phyloP scores from a whole-genome alignment of 73 alveolate species.

The Symbiodinium pilosum region DNA sequence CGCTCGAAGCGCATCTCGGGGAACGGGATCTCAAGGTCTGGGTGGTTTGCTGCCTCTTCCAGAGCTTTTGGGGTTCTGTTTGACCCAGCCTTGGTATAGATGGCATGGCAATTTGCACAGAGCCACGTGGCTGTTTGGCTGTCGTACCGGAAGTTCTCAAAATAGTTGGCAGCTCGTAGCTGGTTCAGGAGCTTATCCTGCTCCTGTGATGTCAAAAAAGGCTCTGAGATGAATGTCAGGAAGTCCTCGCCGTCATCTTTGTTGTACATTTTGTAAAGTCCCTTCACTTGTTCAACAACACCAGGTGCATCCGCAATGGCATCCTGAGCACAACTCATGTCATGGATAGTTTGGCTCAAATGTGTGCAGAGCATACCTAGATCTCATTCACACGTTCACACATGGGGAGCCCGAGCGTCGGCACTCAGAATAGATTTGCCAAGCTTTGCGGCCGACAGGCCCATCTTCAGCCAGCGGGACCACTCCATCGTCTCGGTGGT shows the following conservation, averaged over 20 bases:
- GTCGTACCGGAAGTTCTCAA: constrained; percentile 61
- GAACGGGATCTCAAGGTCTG: background rate
- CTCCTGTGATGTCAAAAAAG: constrained; percentile 70
- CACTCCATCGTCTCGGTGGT: constrained; percentile 92
- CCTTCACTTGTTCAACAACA: constrained; percentile 88
- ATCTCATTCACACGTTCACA: too few species aligned
- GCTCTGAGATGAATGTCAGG: constrained; percentile 91
- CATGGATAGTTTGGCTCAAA: too few species aligned
- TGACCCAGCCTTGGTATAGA: constrained; percentile 68
- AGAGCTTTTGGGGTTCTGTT: constrained; percentile 9
- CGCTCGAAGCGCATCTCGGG: background rate
- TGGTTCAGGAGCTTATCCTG: constrained; percentile 88
- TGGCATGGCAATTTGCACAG: constrained; percentile 55
- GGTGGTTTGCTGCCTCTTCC: constrained; percentile 19
- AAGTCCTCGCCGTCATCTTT: constrained; percentile 80
- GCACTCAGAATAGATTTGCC: constrained; percentile 63
- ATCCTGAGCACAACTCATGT: constrained; percentile 6
- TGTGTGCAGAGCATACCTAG: too few species aligned
- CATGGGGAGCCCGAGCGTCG: background rate
- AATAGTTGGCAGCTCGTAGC: constrained; percentile 49
- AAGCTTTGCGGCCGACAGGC: constrained; percentile 72
- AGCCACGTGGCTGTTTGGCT: constrained; percentile 56
- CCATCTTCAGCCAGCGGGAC: constrained; percentile 92
- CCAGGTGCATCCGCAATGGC: constrained; percentile 73
- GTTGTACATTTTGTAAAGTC: constrained; percentile 36